Base-by-base conservation (phyloP, 805 yeast genomes). In the Yamadazyma endophytica region DNA sequence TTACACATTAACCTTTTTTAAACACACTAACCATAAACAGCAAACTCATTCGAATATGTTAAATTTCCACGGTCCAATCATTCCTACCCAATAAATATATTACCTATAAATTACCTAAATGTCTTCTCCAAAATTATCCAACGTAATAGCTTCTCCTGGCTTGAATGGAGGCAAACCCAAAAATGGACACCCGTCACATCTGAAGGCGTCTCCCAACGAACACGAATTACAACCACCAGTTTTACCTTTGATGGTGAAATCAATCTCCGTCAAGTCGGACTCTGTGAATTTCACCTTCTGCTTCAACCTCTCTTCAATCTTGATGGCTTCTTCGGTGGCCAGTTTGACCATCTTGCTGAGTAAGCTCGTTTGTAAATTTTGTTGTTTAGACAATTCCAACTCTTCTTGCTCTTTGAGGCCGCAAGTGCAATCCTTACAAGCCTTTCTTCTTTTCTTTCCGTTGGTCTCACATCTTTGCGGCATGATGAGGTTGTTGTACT, bases 101-200 rank as follows among this genome's bases (percentile, higher is more conserved):
- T 24, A 6, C 14, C 12, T 16, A n/a, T 15, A 16, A 12, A 21
- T 7, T 11, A 8, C 12, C 15, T 50, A 84, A 46, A 84, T 68
- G 54, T 86, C 95, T 56, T 83, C 95, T 24, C 82, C 83, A 46
- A 83, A 76, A 32, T 77, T 73, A 48, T 75, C 87, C 41, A 90
- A 62, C 19, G 82, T 79, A 33, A 92, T 78, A 8, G 79, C 79
- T 62, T 92, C 95, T 31, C 99, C 99, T 1, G 97, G 98, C 61
- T 88, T 88, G 73, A 92, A 92, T 3, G 99, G 97, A 11, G 99
- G 99, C 27, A 92, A 68, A 0, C 99, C 99, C 44, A 92, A 65
- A 60, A 81, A 92, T 23, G 99, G 99, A 62, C 99, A 92, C 2
- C 97, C 97, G 46, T 89, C 95, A 58, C 99, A 92, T 52, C 99